Evolutionary conservation across 805 yeast genomes (phyloP), one percentile per base, ranked within the genome.

Genomic region (Lipomyces orientalis): DNA sequence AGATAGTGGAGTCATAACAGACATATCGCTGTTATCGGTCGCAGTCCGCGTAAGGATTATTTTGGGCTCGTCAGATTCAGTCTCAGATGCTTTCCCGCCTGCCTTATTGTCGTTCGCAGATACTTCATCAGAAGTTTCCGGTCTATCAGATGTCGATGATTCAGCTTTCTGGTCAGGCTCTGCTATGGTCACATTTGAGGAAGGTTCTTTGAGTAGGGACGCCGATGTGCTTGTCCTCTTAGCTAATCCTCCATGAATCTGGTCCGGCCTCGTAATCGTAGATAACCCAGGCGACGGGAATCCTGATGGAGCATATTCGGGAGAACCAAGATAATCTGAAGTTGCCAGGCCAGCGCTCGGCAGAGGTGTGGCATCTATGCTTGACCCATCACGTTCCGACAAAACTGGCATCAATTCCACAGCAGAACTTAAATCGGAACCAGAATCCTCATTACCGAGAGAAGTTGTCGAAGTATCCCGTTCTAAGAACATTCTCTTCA

Each of bases 401-500:
- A 31, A 25, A 10, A 67, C 72, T n/a, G 72, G 69, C 71, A 67
- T 62, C n/a, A 66, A 22, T 29, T 68, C 71, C 14, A 63, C 71
- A 1, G 71, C 68, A 10, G 68, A 31, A 9, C 52, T 34, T 22
- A 60, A 49, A 29, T 67, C 71, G 25, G 22, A 34, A 3, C 4
- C n/a, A 10, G 29, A 37, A 1, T 70, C 70, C 4, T 63, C 73
- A 65, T 52, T 66, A 29, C 33, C 68, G 34, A 51, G 67, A n/a
- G 64, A 62, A 60, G 57, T 67, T 59, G 49, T 64, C 65, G 70
- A 71, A 51, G 62, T 66, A 37, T 69, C 68, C 33, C 63, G 37
- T 64, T 88, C 93, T 74, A 86, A 79, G 72, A 94, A 88, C 60
- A 93, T 82, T 71, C 88, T 90, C 68, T 88, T 87, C 74, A 94